Conservation (phyloP, 192 early-diverging fungal species). For the Powellomyces hirtus region DNA sequence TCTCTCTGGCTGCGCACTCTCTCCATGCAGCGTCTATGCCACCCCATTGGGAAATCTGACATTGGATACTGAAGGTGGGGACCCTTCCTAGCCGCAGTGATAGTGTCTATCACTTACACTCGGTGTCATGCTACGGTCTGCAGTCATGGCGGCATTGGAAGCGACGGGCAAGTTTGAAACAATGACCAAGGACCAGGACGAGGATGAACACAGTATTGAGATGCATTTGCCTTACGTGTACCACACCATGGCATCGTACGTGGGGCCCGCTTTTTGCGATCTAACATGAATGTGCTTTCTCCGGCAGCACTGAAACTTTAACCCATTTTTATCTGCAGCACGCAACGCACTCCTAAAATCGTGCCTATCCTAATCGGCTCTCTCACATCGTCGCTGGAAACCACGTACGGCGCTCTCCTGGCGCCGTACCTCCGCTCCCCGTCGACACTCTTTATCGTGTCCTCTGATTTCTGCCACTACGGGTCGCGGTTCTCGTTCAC, state of each 20-base stretch:
- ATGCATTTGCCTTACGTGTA: slow-evolving; percentile 93
- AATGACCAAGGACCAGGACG: slow-evolving; percentile 72
- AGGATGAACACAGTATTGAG: slow-evolving; percentile 96
- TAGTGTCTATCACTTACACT: neutral
- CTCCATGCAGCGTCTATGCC: slow-evolving; percentile 66
- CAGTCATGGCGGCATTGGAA: slow-evolving; percentile 64
- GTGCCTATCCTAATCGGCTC: slow-evolving; percentile 90
- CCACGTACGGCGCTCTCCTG: slow-evolving; percentile 68
- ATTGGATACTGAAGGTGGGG: slow-evolving; percentile 64
- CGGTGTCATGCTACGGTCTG: neutral
- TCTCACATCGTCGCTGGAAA: slow-evolving; percentile 58
- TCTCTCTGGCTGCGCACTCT: slow-evolving; percentile 76
- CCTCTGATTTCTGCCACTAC: slow-evolving; percentile 98
- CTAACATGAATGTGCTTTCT: no score
- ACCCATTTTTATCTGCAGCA: no score
- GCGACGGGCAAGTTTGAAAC: slow-evolving; percentile 62
- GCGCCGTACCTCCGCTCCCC: slow-evolving; percentile 69
- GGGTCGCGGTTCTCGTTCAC: slow-evolving; percentile 85
- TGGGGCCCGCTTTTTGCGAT: neutral
- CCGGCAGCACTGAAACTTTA: no score
- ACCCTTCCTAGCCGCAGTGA: neutral
- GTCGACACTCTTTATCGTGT: slow-evolving; percentile 85
- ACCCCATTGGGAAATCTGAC: slow-evolving; percentile 85
- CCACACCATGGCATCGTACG: slow-evolving; percentile 73
- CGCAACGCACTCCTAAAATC: slow-evolving; percentile 41